Evolutionary conservation across 495 filamentous ascomycete genomes (phyloP).

Genomic region (Bacidia rubella): DNA sequence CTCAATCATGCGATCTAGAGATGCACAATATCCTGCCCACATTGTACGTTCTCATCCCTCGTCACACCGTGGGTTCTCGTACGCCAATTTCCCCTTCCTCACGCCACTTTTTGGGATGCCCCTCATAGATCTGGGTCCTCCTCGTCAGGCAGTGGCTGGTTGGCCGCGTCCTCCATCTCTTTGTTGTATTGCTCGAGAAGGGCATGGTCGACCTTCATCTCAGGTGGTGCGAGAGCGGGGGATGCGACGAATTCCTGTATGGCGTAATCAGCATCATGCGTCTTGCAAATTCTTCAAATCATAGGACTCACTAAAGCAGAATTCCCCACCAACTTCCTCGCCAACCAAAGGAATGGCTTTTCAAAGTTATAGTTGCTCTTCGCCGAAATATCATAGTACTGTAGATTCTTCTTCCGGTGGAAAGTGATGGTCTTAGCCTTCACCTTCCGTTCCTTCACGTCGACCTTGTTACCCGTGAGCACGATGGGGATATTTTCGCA

Average conservation of each 20-base stretch:
- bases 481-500: slow-evolving; percentile 99
- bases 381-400: slow-evolving; percentile 99
- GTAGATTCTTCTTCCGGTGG: slow-evolving; percentile 99
- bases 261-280: slow-evolving; percentile 14
- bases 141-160: slow-evolving; percentile 86
- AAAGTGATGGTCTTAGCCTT: slow-evolving; percentile 99
- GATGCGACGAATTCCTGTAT: slow-evolving; percentile 93
- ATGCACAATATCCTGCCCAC: too few relatives aligned
- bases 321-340: slow-evolving; percentile 96
- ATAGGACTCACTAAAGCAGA: slow-evolving; percentile 55
- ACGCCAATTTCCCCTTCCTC: background rate
- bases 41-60: too few relatives aligned
- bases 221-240: slow-evolving; percentile 84
- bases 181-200: slow-evolving; percentile 69
- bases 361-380: slow-evolving; percentile 99
- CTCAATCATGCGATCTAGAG: too few relatives aligned
- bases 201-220: slow-evolving; percentile 70
- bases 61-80: too few relatives aligned
- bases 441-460: slow-evolving; percentile 99
- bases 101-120: background rate
- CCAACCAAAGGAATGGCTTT: slow-evolving; percentile 99
- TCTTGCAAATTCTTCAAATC: background rate
- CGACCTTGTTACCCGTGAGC: slow-evolving; percentile 98
- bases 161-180: slow-evolving; percentile 76
- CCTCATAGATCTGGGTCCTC: slow-evolving; percentile 68